A percentile compares a stretch with the other conserved stretches of the same genome.
These are phyloP conservation scores for Withania somnifera DNA, from an alignment of 305 asterid genomes.

Conservation along the genomic window DNA sequence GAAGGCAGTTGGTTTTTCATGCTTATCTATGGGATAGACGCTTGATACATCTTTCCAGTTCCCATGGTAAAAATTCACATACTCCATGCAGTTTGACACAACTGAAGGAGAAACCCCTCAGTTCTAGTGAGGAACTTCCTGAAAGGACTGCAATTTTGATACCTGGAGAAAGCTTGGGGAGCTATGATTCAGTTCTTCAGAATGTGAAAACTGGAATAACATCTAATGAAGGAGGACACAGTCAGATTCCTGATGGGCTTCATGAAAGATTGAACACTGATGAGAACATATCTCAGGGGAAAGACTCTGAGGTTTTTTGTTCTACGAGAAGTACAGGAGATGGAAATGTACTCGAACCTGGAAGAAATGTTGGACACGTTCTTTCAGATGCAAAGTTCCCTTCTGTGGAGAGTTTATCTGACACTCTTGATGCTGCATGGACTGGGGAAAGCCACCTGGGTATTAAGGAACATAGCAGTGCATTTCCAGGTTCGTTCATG, in stretches of 20 bases:
- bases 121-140: slow-evolving; percentile 27
- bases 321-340: slow-evolving; percentile 25
- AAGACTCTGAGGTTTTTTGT: slow-evolving; percentile 15
- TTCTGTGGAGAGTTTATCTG: slow-evolving; percentile 41
- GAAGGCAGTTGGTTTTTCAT: slow-evolving; percentile 51
- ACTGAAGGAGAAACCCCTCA: slow-evolving; percentile 25
- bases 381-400: slow-evolving; percentile 53
- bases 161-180: slow-evolving; percentile 44
- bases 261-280: slow-evolving; percentile 21
- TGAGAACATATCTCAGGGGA: slow-evolving; percentile 17
- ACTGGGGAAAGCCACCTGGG: slow-evolving; percentile 45
- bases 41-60: slow-evolving; percentile 32
- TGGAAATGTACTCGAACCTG: slow-evolving; percentile 20
- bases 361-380: slow-evolving; percentile 41
- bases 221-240: slow-evolving; percentile 20
- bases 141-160: slow-evolving; percentile 32
- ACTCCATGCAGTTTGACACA: slow-evolving; percentile 17
- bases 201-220: slow-evolving; percentile 30
- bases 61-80: slow-evolving; percentile 13
- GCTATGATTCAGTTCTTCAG: slow-evolving; percentile 55
- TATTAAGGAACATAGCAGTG: slow-evolving; percentile 14
- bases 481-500: slow-evolving; percentile 18
- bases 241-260: slow-evolving; percentile 26
- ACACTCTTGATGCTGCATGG: slow-evolving; percentile 55
- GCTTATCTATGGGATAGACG: slow-evolving; percentile 83